phyloP scores from a whole-genome alignment of 768 basidiomycete species.

The Lyophyllum decastes region DNA sequence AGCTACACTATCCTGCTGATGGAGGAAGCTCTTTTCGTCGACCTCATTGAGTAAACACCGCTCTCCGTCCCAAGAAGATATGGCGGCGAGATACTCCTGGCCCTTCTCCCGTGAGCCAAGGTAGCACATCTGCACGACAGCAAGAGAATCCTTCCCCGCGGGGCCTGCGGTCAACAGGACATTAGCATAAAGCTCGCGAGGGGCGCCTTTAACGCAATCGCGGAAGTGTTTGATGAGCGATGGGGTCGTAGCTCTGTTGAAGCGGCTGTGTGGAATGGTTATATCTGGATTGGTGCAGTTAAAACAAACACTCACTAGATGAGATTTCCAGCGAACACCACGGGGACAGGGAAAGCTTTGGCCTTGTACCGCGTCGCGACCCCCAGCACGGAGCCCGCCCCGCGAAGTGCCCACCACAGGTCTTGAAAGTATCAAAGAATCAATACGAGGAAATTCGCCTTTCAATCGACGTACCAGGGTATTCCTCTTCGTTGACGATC shows the following conservation, averaged over 20 bases:
- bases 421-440: constrained; percentile 42
- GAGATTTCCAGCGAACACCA: constrained; percentile 90
- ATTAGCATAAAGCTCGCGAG: constrained; percentile 87
- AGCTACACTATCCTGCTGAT: constrained; percentile 90
- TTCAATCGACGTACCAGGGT: constrained; percentile 52
- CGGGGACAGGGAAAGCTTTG: constrained; percentile 84
- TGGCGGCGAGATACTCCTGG: constrained; percentile 75
- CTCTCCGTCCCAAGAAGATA: constrained; percentile 90
- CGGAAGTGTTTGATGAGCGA: constrained; percentile 90
- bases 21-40: constrained; percentile 83
- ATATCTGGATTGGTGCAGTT: neutral
- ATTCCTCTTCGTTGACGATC: constrained; percentile 68
- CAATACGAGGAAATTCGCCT: neutral
- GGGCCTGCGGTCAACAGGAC: constrained; percentile 90
- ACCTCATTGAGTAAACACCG: constrained; percentile 87
- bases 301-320: constrained; percentile 67
- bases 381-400: constrained; percentile 82
- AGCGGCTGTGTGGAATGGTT: constrained; percentile 56
- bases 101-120: constrained; percentile 73
- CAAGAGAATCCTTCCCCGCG: constrained; percentile 77
- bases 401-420: constrained; percentile 86
- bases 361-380: constrained; percentile 90
- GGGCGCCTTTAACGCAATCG: constrained; percentile 89
- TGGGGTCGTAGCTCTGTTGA: constrained; percentile 83
- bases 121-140: constrained; percentile 92